Base-by-base conservation (phyloP, 306 rosid species). In the Nissolia schottii region DNA sequence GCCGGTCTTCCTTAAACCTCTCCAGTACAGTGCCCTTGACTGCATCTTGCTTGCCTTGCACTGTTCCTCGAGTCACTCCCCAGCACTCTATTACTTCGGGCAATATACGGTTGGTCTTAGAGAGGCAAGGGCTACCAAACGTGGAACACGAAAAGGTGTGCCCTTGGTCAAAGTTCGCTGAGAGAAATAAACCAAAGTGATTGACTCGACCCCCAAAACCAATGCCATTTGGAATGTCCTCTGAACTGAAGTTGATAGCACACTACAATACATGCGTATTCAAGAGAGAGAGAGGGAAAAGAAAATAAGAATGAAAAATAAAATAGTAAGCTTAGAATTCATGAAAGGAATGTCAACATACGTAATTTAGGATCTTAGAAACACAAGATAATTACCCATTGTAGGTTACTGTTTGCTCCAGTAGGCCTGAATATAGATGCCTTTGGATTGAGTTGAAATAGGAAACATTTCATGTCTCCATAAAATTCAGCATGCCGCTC, bases 1-100 rank as follows among this genome's bases (percentile, higher is more conserved):
- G 74, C 22, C 91, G 85, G 58, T 91, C 98, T 66, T 94, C 97
- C 88, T 94, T 91, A 63, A 83, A 89, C 76, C 98, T 86, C 35
- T 91, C 97, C 9, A 94, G 81, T 41, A 94, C 41, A 29, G 60
- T 80, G 6, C 87, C 85, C 74, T 85, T 91, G 1, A 41, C 59
- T 0, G 74, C 75, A 20, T 57, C 86, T 15, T 79, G 76, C 75
- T 70, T 83, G 71, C 61, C 84, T 61, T 87, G 87, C 43, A 53
- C 82, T 20, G 60, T 56, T 70, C 72, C 86, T 38, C 67, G 70
- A 12, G 80, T 82, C 37, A 90, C 90, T 74, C 98, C 90, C 97
- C 97, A 93, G 84, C 98, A 89, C 73, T 94, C 98, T 77, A 94
- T 89, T 41, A 85, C 92, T 70, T 94, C 98, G 3, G 94, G 97